Evolutionary conservation across 192 early-diverging fungal species (phyloP), one percentile per base, ranked within the genome.

Genomic region (Kappamyces sp.): DNA sequence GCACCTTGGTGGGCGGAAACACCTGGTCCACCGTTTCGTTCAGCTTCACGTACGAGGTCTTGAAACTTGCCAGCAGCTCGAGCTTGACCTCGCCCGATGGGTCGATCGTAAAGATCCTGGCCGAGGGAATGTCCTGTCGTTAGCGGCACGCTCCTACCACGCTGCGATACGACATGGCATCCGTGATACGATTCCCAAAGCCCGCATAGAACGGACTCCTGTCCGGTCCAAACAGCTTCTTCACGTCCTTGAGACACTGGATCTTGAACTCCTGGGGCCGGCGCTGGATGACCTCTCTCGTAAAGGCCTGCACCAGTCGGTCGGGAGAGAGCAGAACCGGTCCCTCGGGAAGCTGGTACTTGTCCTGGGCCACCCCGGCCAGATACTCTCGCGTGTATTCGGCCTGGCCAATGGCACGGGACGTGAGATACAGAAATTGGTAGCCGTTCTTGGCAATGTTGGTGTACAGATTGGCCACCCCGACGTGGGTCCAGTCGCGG

Each of bases 181-280:
- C 93, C 15, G 93, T 96, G 50, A 94, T 93, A n/a, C 94, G 77
- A 67, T 98, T 96, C 35, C 93, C 93, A 62, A 95, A 98, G 0
- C 96, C 96, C 2, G 94, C 96, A 67, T 91, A 94, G 60, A 98
- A 98, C 4, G 93, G 92, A 48, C 77, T 85, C 31, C 43, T 43
- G 43, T 86, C 86, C 22, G 22, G 22, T 14, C 80, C 88, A 80
- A 91, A 98, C 38, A 98, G 66, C 36, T 85, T 75, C 65, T 88
- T 82, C 47, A 98, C 91, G 67, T 96, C 93, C 32, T 87, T 79
- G 36, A 98, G 73, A 73, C 91, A 94, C 0, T 87, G 85, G 80
- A 98, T 97, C 67, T 98, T 98, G 66, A 98, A 98, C 54, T 92
- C 88, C 64, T 97, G 90, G 0, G 96, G 96, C 40, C 91, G 88